phyloP scores from a whole-genome alignment of 805 yeast species.

The Candida multigemmis region DNA sequence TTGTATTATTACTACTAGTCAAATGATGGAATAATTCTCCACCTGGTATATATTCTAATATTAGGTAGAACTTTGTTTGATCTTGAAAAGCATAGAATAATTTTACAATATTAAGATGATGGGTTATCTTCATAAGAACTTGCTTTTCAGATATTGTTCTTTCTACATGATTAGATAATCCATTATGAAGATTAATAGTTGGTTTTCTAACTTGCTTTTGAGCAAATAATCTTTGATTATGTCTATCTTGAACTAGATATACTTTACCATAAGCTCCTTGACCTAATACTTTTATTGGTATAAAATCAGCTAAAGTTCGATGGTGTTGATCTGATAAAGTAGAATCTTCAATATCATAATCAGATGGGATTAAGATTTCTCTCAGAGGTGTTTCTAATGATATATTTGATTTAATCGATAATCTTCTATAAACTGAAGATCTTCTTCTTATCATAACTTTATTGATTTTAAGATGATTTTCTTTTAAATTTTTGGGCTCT shows the following conservation, averaged over 20 bases:
- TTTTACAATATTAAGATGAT: slow-evolving; percentile 36
- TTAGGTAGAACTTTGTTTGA: slow-evolving; percentile 30
- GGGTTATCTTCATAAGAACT: slow-evolving; percentile 27
- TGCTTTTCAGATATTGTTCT: slow-evolving; percentile 33
- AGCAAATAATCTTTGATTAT: slow-evolving; percentile 30
- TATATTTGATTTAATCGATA: slow-evolving; percentile 6
- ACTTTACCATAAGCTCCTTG: slow-evolving; percentile 38
- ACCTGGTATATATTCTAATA: slow-evolving; percentile 35
- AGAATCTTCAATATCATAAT: too few relatives aligned
- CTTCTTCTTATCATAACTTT: slow-evolving; percentile 6
- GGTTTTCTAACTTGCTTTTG: slow-evolving; percentile 36
- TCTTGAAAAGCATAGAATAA: slow-evolving; percentile 37
- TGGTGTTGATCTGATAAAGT: too few relatives aligned
- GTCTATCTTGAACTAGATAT: slow-evolving; percentile 26
- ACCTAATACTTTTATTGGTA: slow-evolving; percentile 33
- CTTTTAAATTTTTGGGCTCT: too few relatives aligned
- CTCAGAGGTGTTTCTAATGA: slow-evolving; percentile 5
- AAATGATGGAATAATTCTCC: slow-evolving; percentile 38
- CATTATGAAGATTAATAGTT: slow-evolving; percentile 17
- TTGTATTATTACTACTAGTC: slow-evolving; percentile 13
- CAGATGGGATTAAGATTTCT: slow-evolving; percentile 6
- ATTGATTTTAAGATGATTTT: too few relatives aligned
- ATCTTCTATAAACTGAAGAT: slow-evolving; percentile 7
- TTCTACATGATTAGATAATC: slow-evolving; percentile 18
- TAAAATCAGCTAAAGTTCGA: slow-evolving; percentile 22